Evolutionary conservation across 495 filamentous ascomycete genomes (phyloP).

Genomic region (Pseudomonodictys pantanalensis): DNA sequence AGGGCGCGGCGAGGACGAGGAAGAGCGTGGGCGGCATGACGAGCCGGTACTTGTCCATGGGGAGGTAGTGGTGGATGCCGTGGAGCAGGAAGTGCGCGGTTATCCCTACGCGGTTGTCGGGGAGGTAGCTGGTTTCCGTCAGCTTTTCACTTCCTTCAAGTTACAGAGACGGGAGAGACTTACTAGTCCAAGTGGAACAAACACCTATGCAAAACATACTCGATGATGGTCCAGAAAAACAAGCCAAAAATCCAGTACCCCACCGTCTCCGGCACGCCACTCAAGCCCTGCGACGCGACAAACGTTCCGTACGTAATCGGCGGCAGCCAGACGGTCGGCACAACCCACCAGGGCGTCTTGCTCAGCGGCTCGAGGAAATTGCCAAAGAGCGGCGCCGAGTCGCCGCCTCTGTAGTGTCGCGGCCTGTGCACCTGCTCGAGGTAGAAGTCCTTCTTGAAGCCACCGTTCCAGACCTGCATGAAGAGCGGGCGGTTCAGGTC

Average conservation of each 20-base stretch:
- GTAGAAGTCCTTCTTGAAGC: conserved; percentile 91
- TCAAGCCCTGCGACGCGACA: conserved; percentile 60
- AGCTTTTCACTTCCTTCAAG: conserved; percentile 31
- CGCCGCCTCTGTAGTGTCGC: conserved; percentile 88
- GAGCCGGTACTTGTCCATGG: conserved; percentile 94
- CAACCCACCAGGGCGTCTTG: conserved; percentile 88
- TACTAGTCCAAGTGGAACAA: conserved; percentile 93
- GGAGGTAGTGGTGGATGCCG: conserved; percentile 96
- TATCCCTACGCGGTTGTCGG: conserved; percentile 85
- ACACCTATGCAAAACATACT: conserved; percentile 87
- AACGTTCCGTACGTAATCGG: conserved; percentile 70
- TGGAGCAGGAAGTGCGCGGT: conserved; percentile 93
- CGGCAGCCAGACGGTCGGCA: conserved; percentile 86
- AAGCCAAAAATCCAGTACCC: conserved; percentile 65
- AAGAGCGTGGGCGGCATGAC: conserved; percentile 97
- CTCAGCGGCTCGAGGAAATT: conserved; percentile 96
- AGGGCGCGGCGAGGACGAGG: conserved; percentile 76
- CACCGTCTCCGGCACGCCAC: conserved; percentile 42
- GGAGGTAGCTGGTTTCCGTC: conserved; percentile 63
- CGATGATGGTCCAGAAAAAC: conserved; percentile 80
- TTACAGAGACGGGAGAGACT: conserved; percentile 35
- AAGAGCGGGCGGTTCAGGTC: conserved; percentile 85
- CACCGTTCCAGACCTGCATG: conserved; percentile 82
- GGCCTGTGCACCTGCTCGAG: conserved; percentile 94
- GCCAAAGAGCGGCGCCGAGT: conserved; percentile 90